Conservation (phyloP, 2,329 filamentous ascomycete species). For the Phialocephala sp. region DNA sequence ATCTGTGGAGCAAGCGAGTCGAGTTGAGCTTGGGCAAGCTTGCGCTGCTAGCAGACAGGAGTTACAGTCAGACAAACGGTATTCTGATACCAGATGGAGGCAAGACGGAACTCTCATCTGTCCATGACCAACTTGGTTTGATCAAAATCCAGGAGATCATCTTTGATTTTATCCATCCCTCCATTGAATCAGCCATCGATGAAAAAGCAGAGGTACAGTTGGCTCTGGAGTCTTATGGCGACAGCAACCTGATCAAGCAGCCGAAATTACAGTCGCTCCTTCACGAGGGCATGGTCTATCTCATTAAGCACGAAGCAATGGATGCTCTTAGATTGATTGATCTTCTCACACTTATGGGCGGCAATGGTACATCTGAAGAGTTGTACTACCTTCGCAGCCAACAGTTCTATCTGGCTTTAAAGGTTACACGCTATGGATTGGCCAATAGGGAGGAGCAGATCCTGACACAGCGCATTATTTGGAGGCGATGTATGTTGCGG, state of each 20-base stretch:
- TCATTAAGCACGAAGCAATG: constrained; percentile 76
- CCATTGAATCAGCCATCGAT: constrained; percentile 76
- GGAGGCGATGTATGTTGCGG: constrained; percentile 83
- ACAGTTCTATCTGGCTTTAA: constrained; percentile 70
- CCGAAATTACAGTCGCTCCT: constrained; percentile 74
- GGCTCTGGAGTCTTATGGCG: constrained; percentile 65
- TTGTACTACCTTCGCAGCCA: constrained; percentile 53
- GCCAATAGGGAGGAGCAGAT: constrained; percentile 62
- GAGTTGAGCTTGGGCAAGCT: constrained; percentile 90
- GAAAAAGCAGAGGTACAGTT: constrained; percentile 78
- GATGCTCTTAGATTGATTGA: constrained; percentile 71
- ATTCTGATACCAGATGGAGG: constrained; percentile 33
- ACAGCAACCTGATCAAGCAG: constrained; percentile 61
- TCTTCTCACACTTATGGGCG: constrained; percentile 75
- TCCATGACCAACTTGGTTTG: constrained; percentile 39
- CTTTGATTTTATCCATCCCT: constrained; percentile 71
- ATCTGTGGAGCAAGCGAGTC: constrained; percentile 92
- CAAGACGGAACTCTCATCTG: constrained; percentile 46
- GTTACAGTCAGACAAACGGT: constrained; percentile 48
- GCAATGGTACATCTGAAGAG: constrained; percentile 48
- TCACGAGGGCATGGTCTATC: constrained; percentile 68
- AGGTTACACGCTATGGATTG: constrained; percentile 51
- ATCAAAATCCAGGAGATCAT: constrained; percentile 81
- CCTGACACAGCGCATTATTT: constrained; percentile 68
- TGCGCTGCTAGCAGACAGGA: constrained; percentile 67